phyloP scores from a whole-genome alignment of 2,329 filamentous ascomycete species.

The Fusarium succisae region DNA sequence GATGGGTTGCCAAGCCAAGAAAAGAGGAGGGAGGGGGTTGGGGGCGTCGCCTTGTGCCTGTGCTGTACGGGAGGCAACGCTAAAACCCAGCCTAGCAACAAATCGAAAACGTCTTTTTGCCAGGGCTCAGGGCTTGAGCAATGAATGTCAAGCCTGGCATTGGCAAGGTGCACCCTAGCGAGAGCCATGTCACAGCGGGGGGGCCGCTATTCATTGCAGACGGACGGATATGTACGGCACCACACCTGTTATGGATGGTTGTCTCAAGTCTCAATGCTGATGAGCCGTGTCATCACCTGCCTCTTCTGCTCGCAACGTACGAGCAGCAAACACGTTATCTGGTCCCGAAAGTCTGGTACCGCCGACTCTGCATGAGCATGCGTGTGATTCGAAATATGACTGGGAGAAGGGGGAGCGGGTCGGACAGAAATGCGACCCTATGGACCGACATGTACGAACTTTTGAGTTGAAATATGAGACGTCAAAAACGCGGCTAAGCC shows the following conservation, averaged over 20 bases:
- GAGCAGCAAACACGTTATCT: constrained; percentile 33
- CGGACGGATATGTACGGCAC: constrained; percentile 14
- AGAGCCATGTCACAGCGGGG: constrained; percentile 17
- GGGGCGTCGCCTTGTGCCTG: constrained; percentile 21
- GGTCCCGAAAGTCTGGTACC: constrained; percentile 46
- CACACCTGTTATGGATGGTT: constrained; percentile 20
- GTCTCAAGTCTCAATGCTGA: constrained; percentile 35
- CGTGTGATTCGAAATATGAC: constrained; percentile 28
- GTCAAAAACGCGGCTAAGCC: constrained; percentile 35
- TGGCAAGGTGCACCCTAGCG: constrained; percentile 14
- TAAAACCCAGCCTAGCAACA: constrained; percentile 21
- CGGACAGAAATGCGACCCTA: constrained; percentile 24
- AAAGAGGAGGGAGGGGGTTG: constrained; percentile 3
- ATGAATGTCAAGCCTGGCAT: constrained; percentile 5
- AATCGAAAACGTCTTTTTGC: constrained; percentile 23
- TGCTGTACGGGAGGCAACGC: constrained; percentile 19
- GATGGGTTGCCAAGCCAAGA: constrained; percentile 8
- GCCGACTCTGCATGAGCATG: constrained; percentile 43
- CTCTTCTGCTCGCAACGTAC: constrained; percentile 37
- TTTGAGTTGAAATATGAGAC: constrained; percentile 37
- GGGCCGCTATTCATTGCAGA: constrained; percentile 13
- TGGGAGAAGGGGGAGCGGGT: constrained; percentile 20
- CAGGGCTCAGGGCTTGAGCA: constrained; percentile 5
- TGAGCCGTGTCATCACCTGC: constrained; percentile 25
- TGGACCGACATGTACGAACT: constrained; percentile 38